These are phyloP conservation scores for Plasmopara halstedii DNA, from an alignment of 352 stramenopile genomes.

Conservation along the genomic window DNA sequence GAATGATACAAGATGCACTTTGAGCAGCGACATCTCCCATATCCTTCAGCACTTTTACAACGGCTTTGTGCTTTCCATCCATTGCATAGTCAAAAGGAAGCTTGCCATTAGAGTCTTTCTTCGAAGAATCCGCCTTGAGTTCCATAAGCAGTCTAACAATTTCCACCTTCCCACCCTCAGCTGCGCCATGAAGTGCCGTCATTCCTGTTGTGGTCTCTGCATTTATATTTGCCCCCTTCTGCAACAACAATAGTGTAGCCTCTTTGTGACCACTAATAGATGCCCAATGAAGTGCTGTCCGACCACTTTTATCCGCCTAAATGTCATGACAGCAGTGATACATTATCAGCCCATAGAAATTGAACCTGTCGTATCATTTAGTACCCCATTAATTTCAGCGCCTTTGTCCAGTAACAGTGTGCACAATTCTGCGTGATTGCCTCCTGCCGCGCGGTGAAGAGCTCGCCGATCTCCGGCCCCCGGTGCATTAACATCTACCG, in stretches of 20 bases:
- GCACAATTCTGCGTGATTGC: constrained; percentile 86
- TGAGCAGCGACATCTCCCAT: constrained; percentile 85
- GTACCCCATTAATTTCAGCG: constrained; percentile 79
- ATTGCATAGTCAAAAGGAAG: constrained; percentile 89
- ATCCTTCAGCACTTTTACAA: constrained; percentile 90
- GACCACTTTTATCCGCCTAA: constrained; percentile 88
- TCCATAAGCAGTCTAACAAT: constrained; percentile 90
- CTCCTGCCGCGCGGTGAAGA: constrained; percentile 81
- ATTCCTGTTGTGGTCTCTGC: constrained; percentile 86
- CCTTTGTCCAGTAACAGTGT: constrained; percentile 81
- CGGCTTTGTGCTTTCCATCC: constrained; percentile 88
- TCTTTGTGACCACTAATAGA: constrained; percentile 91
- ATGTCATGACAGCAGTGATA: constrained; percentile 1
- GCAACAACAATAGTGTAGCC: constrained; percentile 71
- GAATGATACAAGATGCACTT: constrained; percentile 79
- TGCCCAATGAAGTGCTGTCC: constrained; percentile 90
- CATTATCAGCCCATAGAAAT: constrained; percentile 4
- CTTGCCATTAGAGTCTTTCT: constrained; percentile 88
- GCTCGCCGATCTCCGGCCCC: constrained; percentile 81
- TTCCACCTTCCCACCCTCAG: constrained; percentile 88
- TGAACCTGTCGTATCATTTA: neutral
- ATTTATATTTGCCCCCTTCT: constrained; percentile 85
- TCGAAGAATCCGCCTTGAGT: constrained; percentile 78
- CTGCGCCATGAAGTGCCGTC: constrained; percentile 84
- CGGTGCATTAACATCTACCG: constrained; percentile 82